Percentiles rank a stretch among this genome's conserved stretches.
Evolutionary conservation across 805 yeast genomes (phyloP).

Genomic region (Spathaspora passalidarum): DNA sequence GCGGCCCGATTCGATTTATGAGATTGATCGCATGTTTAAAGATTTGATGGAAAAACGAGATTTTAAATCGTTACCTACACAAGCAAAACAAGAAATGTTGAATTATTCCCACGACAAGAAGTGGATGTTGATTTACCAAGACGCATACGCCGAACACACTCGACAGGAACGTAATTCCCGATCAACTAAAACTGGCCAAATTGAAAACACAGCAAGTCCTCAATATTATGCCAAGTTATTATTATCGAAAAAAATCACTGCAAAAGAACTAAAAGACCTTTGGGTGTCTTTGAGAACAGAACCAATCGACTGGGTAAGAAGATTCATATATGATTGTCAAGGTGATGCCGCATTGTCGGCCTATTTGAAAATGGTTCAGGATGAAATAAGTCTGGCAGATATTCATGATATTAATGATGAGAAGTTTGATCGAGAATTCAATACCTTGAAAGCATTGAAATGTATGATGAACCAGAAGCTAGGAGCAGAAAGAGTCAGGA

Average conservation of each 20-base stretch:
- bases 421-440: conserved; percentile 66
- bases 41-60: conserved; percentile 84
- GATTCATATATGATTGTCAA: conserved; percentile 66
- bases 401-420: conserved; percentile 44
- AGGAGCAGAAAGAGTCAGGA: conserved; percentile 57
- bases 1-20: conserved; percentile 62
- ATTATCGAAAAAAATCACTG: conserved; percentile 64
- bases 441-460: conserved; percentile 73
- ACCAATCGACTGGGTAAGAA: conserved; percentile 74
- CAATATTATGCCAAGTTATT: conserved; percentile 74
- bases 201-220: conserved; percentile 43
- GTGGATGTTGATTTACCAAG: conserved; percentile 90
- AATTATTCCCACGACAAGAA: conserved; percentile 74
- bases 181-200: conserved; percentile 6
- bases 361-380: conserved; percentile 49
- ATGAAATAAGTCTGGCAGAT: conserved; percentile 33
- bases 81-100: conserved; percentile 74
- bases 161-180: conserved; percentile 33
- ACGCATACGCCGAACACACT: conserved; percentile 72
- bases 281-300: conserved; percentile 94
- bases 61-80: conserved; percentile 63
- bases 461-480: conserved; percentile 63
- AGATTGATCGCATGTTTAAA: conserved; percentile 69
- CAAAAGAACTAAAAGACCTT: conserved; percentile 72
- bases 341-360: conserved; percentile 79